Base-by-base conservation (phyloP, 139 green algal species). In the Volvox reticuliferus region DNA sequence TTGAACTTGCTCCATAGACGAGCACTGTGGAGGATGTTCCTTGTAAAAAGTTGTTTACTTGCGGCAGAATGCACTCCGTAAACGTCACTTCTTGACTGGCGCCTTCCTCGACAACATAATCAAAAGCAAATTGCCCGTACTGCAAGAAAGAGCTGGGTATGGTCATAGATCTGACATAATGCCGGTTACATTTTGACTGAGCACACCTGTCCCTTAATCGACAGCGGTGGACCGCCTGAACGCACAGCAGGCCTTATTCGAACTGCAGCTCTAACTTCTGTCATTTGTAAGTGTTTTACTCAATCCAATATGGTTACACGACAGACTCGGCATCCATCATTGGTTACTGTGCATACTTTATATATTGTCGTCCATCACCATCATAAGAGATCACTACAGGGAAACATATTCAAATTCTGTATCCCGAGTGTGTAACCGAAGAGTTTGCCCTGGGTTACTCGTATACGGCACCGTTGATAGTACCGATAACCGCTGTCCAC, bases 1-100 rank as follows among this genome's bases (percentile, higher is more conserved):
- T 91, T 0, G 12, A n/a, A 1, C 35, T 44, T 32, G 76, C 76
- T 21, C 87, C 87, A 79, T 91, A 91, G 33, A 50, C 71, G 5
- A 91, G 76, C 12, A 91, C 62, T 69, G 76, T 65, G 33, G 73
- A 79, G 0, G 83, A 77, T 21, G 20, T 65, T 1, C 87, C 87
- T 32, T 91, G 87, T 0, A 91, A 75, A 26, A 91, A 91, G 62
- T 62, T 83, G 16, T 91, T 67, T 24, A 91, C 87, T 69, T 86
- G 77, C 13, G 76, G 87, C 21, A 85, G 75, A 22, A 90, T 50
- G 30, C 44, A 65, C n/a, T 90, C 73, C 19, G 78, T 67, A 55
- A 90, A 90, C 19, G 86, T 63, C 19, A 68, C 83, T 61, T 90
- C 86, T 61, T 90, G 86, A 30, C 20, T 90, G 5, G 73, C 32